A percentile compares a stretch with the other conserved stretches of the same genome.
phyloP scores from a whole-genome alignment of 2,329 filamentous ascomycete genomes.

The Ophiocordyceps sinensis region DNA sequence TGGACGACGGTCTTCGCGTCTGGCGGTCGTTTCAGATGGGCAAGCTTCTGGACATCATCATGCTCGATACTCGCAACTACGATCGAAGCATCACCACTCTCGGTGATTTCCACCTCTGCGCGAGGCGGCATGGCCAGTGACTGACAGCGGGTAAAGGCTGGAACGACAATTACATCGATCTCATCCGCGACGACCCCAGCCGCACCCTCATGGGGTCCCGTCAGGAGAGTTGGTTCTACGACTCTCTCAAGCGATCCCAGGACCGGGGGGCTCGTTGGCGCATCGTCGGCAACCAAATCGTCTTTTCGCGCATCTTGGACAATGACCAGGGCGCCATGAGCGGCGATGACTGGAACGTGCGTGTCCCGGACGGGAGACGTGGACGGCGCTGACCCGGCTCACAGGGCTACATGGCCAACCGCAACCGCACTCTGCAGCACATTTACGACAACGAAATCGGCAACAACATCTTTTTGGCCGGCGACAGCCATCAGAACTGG shows the following conservation, averaged over 20 bases:
- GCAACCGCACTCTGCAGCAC: slow-evolving; percentile 54
- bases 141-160: slow-evolving; percentile 17
- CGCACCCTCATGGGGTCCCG: slow-evolving; percentile 56
- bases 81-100: slow-evolving; percentile 47
- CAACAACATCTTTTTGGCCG: slow-evolving; percentile 61
- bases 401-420: slow-evolving; percentile 51
- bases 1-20: slow-evolving; percentile 55
- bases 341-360: slow-evolving; percentile 19
- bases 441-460: slow-evolving; percentile 53
- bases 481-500: slow-evolving; percentile 57
- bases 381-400: background rate
- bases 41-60: slow-evolving; percentile 49
- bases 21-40: slow-evolving; percentile 55
- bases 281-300: slow-evolving; percentile 54
- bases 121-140: background rate
- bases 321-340: slow-evolving; percentile 17
- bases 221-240: slow-evolving; percentile 65
- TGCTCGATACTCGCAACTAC: slow-evolving; percentile 56
- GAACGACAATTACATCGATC: slow-evolving; percentile 47
- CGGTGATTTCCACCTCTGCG: slow-evolving; percentile 6
- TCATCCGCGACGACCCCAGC: slow-evolving; percentile 50
- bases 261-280: slow-evolving; percentile 55
- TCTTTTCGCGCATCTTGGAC: slow-evolving; percentile 42
- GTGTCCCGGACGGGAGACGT: slow-evolving; percentile 1
- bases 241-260: slow-evolving; percentile 39